These are phyloP conservation scores for Penicillium sp. DNA, from an alignment of 2,329 filamentous ascomycete species.

Conservation along the genomic window DNA sequence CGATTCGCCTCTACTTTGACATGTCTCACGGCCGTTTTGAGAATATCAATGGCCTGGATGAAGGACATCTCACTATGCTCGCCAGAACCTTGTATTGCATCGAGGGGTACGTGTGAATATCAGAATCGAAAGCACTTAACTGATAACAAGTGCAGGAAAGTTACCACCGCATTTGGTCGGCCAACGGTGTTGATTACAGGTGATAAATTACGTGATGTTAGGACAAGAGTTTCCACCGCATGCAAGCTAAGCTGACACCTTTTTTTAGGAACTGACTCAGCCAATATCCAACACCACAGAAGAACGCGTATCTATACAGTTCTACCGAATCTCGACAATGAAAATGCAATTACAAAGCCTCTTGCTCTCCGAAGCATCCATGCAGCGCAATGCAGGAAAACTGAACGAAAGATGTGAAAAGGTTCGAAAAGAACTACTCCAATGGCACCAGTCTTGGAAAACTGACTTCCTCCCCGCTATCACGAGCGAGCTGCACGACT, in stretches of 20 bases:
- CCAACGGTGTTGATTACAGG: constrained; percentile 5
- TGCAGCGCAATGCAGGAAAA: constrained; percentile 2
- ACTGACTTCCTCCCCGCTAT: background rate
- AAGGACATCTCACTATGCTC: constrained; percentile 7
- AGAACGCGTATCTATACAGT: constrained; percentile 9
- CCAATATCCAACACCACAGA: constrained; percentile 1
- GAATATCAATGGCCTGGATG: constrained; percentile 4
- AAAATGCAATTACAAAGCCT: constrained; percentile 8
- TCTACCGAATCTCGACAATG: constrained; percentile 8
- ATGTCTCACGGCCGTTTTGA: constrained; percentile 4
- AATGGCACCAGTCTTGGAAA: constrained; percentile 5
- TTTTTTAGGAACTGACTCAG: constrained; percentile 2
- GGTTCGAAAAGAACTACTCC: constrained; percentile 4
- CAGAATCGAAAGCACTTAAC: background rate
- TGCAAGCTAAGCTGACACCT: constrained; percentile 1
- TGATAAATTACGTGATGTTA: constrained; percentile 6
- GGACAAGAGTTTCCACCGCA: background rate
- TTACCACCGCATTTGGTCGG: constrained; percentile 5
- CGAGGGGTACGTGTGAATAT: constrained; percentile 2
- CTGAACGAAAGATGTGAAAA: constrained; percentile 1
- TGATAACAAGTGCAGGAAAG: constrained; percentile 3
- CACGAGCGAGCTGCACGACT: constrained; percentile 3
- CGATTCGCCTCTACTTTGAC: constrained; percentile 7
- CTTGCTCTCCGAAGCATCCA: constrained; percentile 5
- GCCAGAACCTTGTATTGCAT: constrained; percentile 7